phyloP scores from a whole-genome alignment of 768 basidiomycete species.

The Auriscalpium microsporum region DNA sequence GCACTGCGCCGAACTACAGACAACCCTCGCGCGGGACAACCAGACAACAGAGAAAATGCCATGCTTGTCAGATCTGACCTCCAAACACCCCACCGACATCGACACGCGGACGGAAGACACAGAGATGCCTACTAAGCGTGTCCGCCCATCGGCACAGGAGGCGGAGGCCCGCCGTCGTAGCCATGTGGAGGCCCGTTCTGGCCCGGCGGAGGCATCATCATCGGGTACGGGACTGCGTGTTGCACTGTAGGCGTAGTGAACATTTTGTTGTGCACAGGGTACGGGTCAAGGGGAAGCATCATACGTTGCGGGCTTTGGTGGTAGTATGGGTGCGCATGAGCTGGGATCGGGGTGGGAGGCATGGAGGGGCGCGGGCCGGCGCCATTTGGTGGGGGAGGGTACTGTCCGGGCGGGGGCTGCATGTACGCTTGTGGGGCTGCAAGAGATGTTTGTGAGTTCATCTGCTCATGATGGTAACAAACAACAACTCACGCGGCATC shows the following conservation, averaged over 20 bases:
- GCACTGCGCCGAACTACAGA: background rate
- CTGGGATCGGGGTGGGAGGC: conserved; percentile 86
- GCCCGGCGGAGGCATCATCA: conserved; percentile 85
- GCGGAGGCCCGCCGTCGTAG: conserved; percentile 64
- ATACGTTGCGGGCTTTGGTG: conserved; percentile 84
- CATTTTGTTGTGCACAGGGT: conserved; percentile 18
- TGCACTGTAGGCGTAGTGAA: conserved; percentile 47
- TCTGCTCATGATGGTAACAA: background rate
- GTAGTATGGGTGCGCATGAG: conserved; percentile 82
- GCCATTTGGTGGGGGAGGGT: conserved; percentile 72
- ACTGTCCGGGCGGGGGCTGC: conserved; percentile 68
- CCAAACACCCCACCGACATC: background rate
- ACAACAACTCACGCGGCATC: conserved; percentile 66
- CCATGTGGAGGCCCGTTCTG: conserved; percentile 58
- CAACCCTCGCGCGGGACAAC: background rate
- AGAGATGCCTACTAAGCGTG: conserved; percentile 40
- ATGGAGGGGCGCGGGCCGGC: conserved; percentile 76
- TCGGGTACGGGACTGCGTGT: conserved; percentile 81
- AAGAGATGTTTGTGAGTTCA: conserved; percentile 6
- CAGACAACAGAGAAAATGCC: conserved; percentile 9
- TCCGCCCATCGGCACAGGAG: conserved; percentile 68
- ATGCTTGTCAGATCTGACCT: background rate
- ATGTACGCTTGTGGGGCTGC: conserved; percentile 71
- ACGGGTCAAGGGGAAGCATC: conserved; percentile 18
- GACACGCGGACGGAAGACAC: conserved; percentile 1